These are phyloP conservation scores for Termitomyces sp. DNA, from an alignment of 768 basidiomycete genomes.

Conservation along the genomic window DNA sequence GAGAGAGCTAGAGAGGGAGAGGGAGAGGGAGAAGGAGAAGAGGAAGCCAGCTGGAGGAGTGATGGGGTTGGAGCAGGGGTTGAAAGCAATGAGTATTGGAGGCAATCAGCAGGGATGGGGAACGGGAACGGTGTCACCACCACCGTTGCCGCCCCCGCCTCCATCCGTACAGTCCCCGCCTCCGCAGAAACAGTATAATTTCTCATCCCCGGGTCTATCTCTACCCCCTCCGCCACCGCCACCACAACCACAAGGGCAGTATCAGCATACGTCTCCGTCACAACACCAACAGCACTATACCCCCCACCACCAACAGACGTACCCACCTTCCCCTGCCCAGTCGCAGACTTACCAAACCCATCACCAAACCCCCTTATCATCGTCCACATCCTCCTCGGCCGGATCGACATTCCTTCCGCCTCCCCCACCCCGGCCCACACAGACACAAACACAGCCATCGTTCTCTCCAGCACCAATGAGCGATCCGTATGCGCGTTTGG, in stretches of 20 bases:
- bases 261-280: slow-evolving; percentile 15
- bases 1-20: slow-evolving; percentile 67
- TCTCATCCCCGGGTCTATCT: slow-evolving; percentile 2
- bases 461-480: background rate
- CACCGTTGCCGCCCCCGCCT: slow-evolving; percentile 13
- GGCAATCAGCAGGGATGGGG: slow-evolving; percentile 14
- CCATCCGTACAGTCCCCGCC: slow-evolving; percentile 5
- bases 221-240: slow-evolving; percentile 19
- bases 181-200: slow-evolving; percentile 10
- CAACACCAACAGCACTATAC: slow-evolving; percentile 12
- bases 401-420: background rate
- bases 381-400: slow-evolving; percentile 9
- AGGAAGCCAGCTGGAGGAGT: slow-evolving; percentile 36
- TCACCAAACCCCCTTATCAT: slow-evolving; percentile 17
- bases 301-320: background rate
- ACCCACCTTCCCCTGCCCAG: background rate
- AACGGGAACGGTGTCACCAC: slow-evolving; percentile 12
- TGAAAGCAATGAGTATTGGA: slow-evolving; percentile 9
- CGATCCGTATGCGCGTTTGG: slow-evolving; percentile 34
- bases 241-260: slow-evolving; percentile 13
- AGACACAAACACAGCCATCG: slow-evolving; percentile 11
- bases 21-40: slow-evolving; percentile 44
- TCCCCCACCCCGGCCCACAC: slow-evolving; percentile 15
- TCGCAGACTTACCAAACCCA: background rate
- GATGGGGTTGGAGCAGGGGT: slow-evolving; percentile 4